These are phyloP conservation scores for Punica granatum DNA, from an alignment of 345 rosid genomes.

Conservation along the genomic window DNA sequence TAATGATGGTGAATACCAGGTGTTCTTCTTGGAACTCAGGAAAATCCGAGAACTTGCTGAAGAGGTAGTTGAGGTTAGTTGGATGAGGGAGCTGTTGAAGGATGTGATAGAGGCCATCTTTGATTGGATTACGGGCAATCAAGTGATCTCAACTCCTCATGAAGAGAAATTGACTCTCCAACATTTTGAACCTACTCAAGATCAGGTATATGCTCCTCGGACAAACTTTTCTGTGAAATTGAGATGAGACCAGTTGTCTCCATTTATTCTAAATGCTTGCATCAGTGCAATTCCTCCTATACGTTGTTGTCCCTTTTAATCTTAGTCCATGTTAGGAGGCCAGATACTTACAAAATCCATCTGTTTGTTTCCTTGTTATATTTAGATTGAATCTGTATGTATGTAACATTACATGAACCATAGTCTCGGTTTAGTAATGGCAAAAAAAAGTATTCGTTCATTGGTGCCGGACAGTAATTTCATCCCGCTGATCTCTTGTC, in stretches of 20 bases:
- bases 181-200: neutral
- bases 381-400: neutral
- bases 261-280: neutral
- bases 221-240: neutral
- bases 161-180: constrained; percentile 7
- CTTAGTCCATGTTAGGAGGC: neutral
- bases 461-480: neutral
- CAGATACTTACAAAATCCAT: neutral
- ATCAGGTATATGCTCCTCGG: neutral
- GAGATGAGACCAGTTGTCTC: neutral
- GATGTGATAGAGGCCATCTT: constrained; percentile 41
- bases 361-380: neutral
- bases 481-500: neutral
- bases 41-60: constrained; percentile 31
- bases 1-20: constrained; percentile 24
- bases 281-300: neutral
- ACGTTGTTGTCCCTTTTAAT: neutral
- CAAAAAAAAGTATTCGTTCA: neutral
- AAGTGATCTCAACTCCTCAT: constrained; percentile 22
- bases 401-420: neutral
- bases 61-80: constrained; percentile 28
- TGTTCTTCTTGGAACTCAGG: constrained; percentile 44
- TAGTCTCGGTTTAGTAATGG: neutral
- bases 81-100: constrained; percentile 40
- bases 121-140: constrained; percentile 30